phyloP scores from a whole-genome alignment of 768 basidiomycete species.

The Trametes punicea region DNA sequence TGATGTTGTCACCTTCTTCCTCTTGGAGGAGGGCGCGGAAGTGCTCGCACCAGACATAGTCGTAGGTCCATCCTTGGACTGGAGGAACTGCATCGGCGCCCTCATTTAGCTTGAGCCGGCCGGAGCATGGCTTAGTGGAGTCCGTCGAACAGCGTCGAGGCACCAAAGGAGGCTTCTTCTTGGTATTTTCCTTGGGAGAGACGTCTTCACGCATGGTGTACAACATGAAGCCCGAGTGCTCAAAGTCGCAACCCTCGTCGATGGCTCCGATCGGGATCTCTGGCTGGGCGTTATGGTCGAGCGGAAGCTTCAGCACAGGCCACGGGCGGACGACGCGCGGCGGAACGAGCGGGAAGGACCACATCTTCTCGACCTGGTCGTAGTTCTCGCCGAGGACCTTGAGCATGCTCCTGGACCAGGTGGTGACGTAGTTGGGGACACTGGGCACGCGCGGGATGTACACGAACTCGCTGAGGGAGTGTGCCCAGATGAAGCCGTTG shows the following conservation, averaged over 20 bases:
- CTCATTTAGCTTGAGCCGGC: not conserved
- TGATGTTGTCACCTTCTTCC: not conserved
- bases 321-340: constrained; percentile 26
- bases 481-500: constrained; percentile 20
- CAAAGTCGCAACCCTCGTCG: constrained; percentile 22
- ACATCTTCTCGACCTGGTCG: constrained; percentile 13
- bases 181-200: not conserved
- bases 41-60: constrained; percentile 15
- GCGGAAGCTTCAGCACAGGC: constrained; percentile 22
- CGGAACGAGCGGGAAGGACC: constrained; percentile 14
- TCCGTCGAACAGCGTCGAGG: not conserved
- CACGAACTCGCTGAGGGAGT: constrained; percentile 11
- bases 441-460: constrained; percentile 13
- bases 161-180: not conserved
- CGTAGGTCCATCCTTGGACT: not conserved
- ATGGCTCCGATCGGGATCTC: constrained; percentile 8
- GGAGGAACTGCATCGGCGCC: not conserved
- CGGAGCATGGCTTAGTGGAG: not conserved
- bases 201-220: not conserved
- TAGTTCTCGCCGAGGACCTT: constrained; percentile 31
- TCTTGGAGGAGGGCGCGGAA: not conserved
- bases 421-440: constrained; percentile 26
- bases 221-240: constrained; percentile 5
- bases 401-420: constrained; percentile 37
- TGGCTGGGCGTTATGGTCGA: not conserved